A percentile compares a stretch with the other conserved stretches of the same genome.
Evolutionary conservation across 1,139 yeast species (phyloP).

Genomic region (Sugiyamaella pinicola): DNA sequence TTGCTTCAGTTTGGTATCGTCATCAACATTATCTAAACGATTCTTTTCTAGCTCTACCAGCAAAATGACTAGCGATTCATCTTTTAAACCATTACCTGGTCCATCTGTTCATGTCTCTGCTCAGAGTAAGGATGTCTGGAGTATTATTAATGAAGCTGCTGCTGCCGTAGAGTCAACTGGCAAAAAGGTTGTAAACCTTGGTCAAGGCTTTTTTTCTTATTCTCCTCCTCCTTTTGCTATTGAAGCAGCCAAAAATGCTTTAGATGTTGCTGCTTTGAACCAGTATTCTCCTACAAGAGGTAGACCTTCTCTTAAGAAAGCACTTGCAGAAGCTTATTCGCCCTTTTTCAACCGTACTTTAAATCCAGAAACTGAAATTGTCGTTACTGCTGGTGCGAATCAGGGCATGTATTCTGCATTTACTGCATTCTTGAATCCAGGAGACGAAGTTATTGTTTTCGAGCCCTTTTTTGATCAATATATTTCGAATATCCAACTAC

Average conservation of each 20-base stretch:
- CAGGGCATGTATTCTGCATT: slow-evolving; percentile 88
- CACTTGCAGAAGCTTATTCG: slow-evolving; percentile 71
- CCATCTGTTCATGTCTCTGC: slow-evolving; percentile 33
- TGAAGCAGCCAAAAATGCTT: slow-evolving; percentile 76
- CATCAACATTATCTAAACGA: not conserved
- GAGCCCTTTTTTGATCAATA: slow-evolving; percentile 98
- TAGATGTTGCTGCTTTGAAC: slow-evolving; percentile 70
- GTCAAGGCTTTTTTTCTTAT: slow-evolving; percentile 96
- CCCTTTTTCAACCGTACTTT: slow-evolving; percentile 64
- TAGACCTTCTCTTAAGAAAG: slow-evolving; percentile 68
- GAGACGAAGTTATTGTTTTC: slow-evolving; percentile 96
- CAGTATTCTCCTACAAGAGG: slow-evolving; percentile 95
- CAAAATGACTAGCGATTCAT: slow-evolving; percentile 6
- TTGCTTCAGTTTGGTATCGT: not conserved
- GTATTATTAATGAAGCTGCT: slow-evolving; percentile 91
- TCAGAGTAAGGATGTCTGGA: slow-evolving; percentile 79
- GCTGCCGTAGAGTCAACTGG: slow-evolving; percentile 74
- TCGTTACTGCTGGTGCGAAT: slow-evolving; percentile 94
- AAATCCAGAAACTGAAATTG: slow-evolving; percentile 60
- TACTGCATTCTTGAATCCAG: slow-evolving; percentile 80
- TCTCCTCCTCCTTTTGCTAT: slow-evolving; percentile 90
- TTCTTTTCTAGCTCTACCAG: not conserved
- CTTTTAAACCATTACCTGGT: slow-evolving; percentile 30
- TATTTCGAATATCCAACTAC: slow-evolving; percentile 86
- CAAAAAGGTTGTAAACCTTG: slow-evolving; percentile 78